phyloP scores from a whole-genome alignment of 1,139 yeast species.

The Candida labiduridarum region DNA sequence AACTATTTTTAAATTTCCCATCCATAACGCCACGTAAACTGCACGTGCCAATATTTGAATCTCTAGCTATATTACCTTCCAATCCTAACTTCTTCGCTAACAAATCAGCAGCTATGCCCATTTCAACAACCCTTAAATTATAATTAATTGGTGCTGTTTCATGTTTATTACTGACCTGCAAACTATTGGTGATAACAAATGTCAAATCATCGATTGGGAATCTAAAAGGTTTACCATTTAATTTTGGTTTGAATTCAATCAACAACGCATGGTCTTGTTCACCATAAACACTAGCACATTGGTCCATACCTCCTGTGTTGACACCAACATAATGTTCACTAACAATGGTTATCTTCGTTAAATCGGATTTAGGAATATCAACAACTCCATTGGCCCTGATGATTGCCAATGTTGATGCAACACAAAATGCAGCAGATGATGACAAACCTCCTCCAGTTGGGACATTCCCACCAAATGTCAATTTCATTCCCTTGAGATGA shows the following conservation, averaged over 20 bases:
- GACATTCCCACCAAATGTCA: slow-evolving; percentile 64
- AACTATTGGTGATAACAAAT: slow-evolving; percentile 65
- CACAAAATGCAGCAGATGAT: slow-evolving; percentile 74
- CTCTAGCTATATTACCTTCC: slow-evolving; percentile 36
- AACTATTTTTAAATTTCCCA: slow-evolving; percentile 39
- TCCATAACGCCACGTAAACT: slow-evolving; percentile 69
- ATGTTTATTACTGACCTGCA: slow-evolving; percentile 63
- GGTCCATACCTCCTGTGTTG: slow-evolving; percentile 81
- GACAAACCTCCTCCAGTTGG: slow-evolving; percentile 77
- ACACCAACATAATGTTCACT: slow-evolving; percentile 77
- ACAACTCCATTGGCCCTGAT: slow-evolving; percentile 55
- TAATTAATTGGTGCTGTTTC: slow-evolving; percentile 73
- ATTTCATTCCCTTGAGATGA: slow-evolving; percentile 48
- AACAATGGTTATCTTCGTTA: slow-evolving; percentile 64
- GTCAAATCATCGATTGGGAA: slow-evolving; percentile 55
- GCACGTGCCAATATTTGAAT: slow-evolving; percentile 53
- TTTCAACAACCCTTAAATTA: slow-evolving; percentile 72
- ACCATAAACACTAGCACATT: slow-evolving; percentile 74
- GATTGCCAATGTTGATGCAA: slow-evolving; percentile 62
- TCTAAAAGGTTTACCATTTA: slow-evolving; percentile 57
- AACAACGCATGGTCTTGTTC: slow-evolving; percentile 59
- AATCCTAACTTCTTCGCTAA: slow-evolving; percentile 53
- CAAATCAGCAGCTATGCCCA: slow-evolving; percentile 62
- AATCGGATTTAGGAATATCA: slow-evolving; percentile 49
- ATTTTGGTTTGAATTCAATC: slow-evolving; percentile 63